Evolutionary conservation across 305 asterid species (phyloP), one percentile per base, ranked within the genome.

Genomic region (Fraxinus xanthoxyloides): DNA sequence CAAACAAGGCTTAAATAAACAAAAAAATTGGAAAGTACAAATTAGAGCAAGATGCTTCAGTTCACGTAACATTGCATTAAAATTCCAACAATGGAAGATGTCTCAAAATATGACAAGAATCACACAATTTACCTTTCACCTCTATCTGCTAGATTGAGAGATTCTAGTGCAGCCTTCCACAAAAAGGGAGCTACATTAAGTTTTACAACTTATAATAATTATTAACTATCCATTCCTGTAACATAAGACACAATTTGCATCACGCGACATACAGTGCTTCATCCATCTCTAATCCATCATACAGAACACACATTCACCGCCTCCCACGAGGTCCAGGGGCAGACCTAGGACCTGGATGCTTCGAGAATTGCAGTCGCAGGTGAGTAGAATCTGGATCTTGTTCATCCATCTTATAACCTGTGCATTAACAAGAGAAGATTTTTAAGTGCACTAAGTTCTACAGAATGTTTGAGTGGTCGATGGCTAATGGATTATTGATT

Each of bases 361-460:
- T 90, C 15, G 93, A 90, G 81, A 90, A 90, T 70, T 88, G 91
- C 72, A 90, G 81, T 75, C 91, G 84, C 84, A 90, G 77, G 77
- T 78, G 72, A 28, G 91, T 81, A 19, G 93, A 87, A 21, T 87
- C 85, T 0, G 85, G 82, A 19, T 90, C 93, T 43, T 82, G 83
- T 70, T 90, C 93, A 74, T 90, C 93, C 87, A 90, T 80, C 84
- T 82, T 87, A 82, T 90, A 90, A 81, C 91, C 93, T 88, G 93
- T n/a, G 48, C 72, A 19, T 21, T 13, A 7, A 56, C 48, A 36
- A 3, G 38, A 21, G n/a, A 38, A 3, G 30, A 35, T 31, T 43
- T 59, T 26, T 70, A 3, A 19, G 5, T 40, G 65, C 0, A 17
- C 7, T 30, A 23, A 48, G 12, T 28, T 9, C 21, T 48, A 28